Percentiles rank a stretch among this genome's conserved stretches.
Evolutionary conservation across 169 alveolate genomes (phyloP).

Genomic region (Cryptosporidium meleagridis): DNA sequence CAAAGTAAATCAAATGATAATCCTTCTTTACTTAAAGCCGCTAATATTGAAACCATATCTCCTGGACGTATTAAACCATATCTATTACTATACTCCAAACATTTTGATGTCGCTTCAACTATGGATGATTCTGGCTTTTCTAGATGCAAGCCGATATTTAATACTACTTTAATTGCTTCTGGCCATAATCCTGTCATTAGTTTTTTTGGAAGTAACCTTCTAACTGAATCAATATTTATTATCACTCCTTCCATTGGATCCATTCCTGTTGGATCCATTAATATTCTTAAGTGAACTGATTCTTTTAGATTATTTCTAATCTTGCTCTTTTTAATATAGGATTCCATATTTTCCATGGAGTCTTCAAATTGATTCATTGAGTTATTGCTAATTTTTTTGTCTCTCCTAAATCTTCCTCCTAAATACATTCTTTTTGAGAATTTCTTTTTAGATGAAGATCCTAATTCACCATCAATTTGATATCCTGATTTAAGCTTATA

Average conservation of each 20-base stretch:
- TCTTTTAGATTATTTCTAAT: not conserved
- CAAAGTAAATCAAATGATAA: constrained; percentile 77
- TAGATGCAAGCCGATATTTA: constrained; percentile 75
- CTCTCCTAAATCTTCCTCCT: constrained; percentile 12
- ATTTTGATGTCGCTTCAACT: constrained; percentile 53
- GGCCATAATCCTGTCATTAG: constrained; percentile 81
- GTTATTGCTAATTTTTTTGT: not conserved
- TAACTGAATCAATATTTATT: constrained; percentile 70
- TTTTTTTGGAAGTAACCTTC: constrained; percentile 76
- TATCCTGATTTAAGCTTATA: not conserved
- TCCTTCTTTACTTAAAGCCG: constrained; percentile 77
- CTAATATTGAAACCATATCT: constrained; percentile 74
- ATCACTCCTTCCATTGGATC: constrained; percentile 79
- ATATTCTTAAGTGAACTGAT: constrained; percentile 57
- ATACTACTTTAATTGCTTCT: constrained; percentile 77
- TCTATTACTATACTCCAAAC: constrained; percentile 74
- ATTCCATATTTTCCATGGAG: constrained; percentile 2
- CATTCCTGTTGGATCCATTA: constrained; percentile 80
- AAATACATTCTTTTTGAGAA: not conserved
- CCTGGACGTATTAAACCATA: constrained; percentile 78
- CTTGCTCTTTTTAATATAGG: not conserved
- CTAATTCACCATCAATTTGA: not conserved
- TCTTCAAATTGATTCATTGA: not conserved
- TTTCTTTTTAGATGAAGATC: not conserved
- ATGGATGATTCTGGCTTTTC: constrained; percentile 73